A percentile compares a stretch with the other conserved stretches of the same genome.
These are phyloP conservation scores for Boletus rufocinnamomeus DNA, from an alignment of 768 basidiomycete species.

Conservation along the genomic window DNA sequence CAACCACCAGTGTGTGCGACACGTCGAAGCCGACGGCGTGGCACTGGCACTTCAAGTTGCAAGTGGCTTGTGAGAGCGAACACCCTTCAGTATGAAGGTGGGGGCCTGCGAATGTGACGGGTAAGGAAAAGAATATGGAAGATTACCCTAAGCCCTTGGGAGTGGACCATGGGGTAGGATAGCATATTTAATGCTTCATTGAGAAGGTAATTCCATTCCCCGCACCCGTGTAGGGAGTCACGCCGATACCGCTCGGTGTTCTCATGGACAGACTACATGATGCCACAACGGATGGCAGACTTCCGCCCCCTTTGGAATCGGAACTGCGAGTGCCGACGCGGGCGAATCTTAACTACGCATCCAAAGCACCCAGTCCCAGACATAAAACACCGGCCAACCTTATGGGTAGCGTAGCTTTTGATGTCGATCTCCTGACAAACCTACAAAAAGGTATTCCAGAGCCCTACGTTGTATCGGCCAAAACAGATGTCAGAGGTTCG, in stretches of 20 bases:
- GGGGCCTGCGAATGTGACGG: not conserved
- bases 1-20: not conserved
- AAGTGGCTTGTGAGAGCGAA: not conserved
- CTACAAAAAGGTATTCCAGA: not conserved
- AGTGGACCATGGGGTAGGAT: not conserved
- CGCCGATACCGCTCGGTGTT: not conserved
- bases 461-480: not conserved
- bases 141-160: not conserved
- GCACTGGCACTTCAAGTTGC: not conserved
- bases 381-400: too few species aligned
- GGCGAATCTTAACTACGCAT: not conserved
- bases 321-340: not conserved
- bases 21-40: not conserved
- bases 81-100: not conserved
- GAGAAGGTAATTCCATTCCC: not conserved
- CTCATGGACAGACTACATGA: not conserved
- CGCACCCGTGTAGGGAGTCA: not conserved
- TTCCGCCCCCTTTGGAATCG: not conserved
- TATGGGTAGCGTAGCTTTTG: too few species aligned
- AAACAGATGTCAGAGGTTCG: not conserved
- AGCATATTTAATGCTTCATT: conserved; percentile 10
- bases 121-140: not conserved
- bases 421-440: not conserved
- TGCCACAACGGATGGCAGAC: not conserved
- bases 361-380: too few species aligned